These are phyloP conservation scores for Angomonas deanei DNA, from an alignment of 208 protist species.

Conservation along the genomic window DNA sequence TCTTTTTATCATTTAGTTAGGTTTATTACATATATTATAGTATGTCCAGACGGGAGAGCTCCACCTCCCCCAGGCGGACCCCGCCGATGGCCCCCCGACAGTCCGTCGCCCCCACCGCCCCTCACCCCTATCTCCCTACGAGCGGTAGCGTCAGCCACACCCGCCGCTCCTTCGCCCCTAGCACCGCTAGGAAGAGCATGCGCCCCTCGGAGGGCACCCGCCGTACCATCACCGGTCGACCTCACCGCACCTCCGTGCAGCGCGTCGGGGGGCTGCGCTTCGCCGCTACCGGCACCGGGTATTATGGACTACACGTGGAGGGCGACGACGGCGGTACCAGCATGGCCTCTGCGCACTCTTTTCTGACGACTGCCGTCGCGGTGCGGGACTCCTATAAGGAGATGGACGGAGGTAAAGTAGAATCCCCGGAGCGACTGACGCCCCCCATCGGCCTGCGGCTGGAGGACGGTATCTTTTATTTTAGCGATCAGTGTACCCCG, in stretches of 20 bases:
- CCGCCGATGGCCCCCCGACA: not conserved
- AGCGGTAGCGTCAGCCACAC: not conserved
- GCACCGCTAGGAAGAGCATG: not conserved
- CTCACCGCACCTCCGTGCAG: not conserved
- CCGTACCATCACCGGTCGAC: not conserved
- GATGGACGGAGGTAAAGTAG: slow-evolving; percentile 54
- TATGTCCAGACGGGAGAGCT: no score
- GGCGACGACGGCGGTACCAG: slow-evolving; percentile 74
- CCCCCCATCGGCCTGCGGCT: slow-evolving; percentile 42
- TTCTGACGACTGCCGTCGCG: slow-evolving; percentile 32
- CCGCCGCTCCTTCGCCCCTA: not conserved
- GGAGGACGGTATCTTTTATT: slow-evolving; percentile 59
- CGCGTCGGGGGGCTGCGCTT: not conserved
- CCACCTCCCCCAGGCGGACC: no score
- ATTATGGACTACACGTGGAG: slow-evolving; percentile 34
- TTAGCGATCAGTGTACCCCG: slow-evolving; percentile 38
- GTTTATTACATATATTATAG: not conserved
- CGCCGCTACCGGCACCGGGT: not conserved
- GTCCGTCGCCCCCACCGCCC: not conserved
- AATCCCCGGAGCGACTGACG: slow-evolving; percentile 14
- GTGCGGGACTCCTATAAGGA: slow-evolving; percentile 69
- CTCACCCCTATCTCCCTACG: not conserved
- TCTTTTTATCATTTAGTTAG: not conserved
- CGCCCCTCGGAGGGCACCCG: not conserved
- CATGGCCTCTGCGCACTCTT: slow-evolving; percentile 49